A percentile compares a stretch with the other conserved stretches of the same genome.
Evolutionary conservation across 2,329 filamentous ascomycete species (phyloP).

Genomic region (Xylariaceae sp.): DNA sequence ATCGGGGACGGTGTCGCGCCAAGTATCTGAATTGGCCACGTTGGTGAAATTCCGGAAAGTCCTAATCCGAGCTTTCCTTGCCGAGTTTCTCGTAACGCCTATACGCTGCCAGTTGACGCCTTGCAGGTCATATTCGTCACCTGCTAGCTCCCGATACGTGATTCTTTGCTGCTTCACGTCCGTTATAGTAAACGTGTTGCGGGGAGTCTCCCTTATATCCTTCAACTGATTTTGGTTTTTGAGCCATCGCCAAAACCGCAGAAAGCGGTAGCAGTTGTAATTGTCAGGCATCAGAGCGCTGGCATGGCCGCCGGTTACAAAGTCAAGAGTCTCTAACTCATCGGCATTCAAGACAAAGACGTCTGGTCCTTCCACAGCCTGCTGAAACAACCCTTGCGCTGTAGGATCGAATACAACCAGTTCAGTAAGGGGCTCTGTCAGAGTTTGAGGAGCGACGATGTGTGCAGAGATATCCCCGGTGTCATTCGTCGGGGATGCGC

Average conservation of each 20-base stretch:
- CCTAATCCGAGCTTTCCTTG: conserved; percentile 43
- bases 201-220: conserved; percentile 18
- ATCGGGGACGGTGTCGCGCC: conserved; percentile 33
- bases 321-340: conserved; percentile 23
- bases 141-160: conserved; percentile 47
- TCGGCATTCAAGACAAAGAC: not conserved
- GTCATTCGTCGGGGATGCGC: not conserved
- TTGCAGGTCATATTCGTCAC: conserved; percentile 55
- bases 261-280: conserved; percentile 46
- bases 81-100: conserved; percentile 47
- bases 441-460: not conserved
- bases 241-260: conserved; percentile 45
- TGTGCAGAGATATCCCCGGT: not conserved
- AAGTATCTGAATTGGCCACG: conserved; percentile 43
- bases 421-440: not conserved
- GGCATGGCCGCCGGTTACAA: conserved; percentile 34
- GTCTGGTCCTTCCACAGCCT: conserved; percentile 10
- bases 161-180: conserved; percentile 26
- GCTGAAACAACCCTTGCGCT: not conserved
- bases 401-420: not conserved
- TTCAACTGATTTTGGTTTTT: conserved; percentile 13
- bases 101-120: conserved; percentile 55
- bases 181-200: conserved; percentile 15
- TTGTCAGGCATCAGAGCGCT: conserved; percentile 46
- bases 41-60: conserved; percentile 59